phyloP scores from a whole-genome alignment of 2,329 filamentous ascomycete species.

The Ophiocordyceps camponoti-saundersi region DNA sequence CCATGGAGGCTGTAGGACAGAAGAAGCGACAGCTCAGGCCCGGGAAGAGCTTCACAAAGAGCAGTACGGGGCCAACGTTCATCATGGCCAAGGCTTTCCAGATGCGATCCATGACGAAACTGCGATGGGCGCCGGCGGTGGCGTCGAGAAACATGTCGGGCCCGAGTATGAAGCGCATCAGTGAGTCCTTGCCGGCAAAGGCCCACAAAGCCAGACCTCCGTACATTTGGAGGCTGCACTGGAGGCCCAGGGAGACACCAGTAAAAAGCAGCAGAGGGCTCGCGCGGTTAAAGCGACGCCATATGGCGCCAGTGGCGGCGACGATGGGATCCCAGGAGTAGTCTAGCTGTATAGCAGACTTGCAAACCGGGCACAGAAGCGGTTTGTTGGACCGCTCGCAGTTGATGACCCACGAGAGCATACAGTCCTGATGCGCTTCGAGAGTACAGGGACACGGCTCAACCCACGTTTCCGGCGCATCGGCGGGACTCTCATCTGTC shows the following conservation, averaged over 20 bases:
- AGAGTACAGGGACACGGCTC: slow-evolving; percentile 83
- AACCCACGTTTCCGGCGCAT: slow-evolving; percentile 47
- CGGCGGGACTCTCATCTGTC: slow-evolving; percentile 32
- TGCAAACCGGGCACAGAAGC: slow-evolving; percentile 79
- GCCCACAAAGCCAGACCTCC: slow-evolving; percentile 30
- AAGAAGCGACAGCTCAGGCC: slow-evolving; percentile 23
- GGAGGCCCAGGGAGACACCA: slow-evolving; percentile 30
- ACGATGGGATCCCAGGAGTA: slow-evolving; percentile 61
- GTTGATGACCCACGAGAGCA: slow-evolving; percentile 88
- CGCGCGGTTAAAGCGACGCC: slow-evolving; percentile 33
- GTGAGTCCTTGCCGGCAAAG: slow-evolving; percentile 32
- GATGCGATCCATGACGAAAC: slow-evolving; percentile 12
- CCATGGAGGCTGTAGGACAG: slow-evolving; percentile 23
- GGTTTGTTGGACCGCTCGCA: slow-evolving; percentile 51
- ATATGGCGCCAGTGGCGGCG: slow-evolving; percentile 41
- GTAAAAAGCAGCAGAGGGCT: slow-evolving; percentile 49
- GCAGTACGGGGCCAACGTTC: slow-evolving; percentile 26
- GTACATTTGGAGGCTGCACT: slow-evolving; percentile 36
- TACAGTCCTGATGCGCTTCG: slow-evolving; percentile 75
- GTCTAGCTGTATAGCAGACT: slow-evolving; percentile 58
- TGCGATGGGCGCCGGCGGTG: slow-evolving; percentile 6
- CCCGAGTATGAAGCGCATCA: slow-evolving; percentile 23
- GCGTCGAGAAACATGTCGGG: slow-evolving; percentile 13
- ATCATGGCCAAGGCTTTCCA: slow-evolving; percentile 20
- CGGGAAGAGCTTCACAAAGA: slow-evolving; percentile 26